Base-by-base conservation (phyloP, 306 rosid genomes). In the Inga leiocalycina region DNA sequence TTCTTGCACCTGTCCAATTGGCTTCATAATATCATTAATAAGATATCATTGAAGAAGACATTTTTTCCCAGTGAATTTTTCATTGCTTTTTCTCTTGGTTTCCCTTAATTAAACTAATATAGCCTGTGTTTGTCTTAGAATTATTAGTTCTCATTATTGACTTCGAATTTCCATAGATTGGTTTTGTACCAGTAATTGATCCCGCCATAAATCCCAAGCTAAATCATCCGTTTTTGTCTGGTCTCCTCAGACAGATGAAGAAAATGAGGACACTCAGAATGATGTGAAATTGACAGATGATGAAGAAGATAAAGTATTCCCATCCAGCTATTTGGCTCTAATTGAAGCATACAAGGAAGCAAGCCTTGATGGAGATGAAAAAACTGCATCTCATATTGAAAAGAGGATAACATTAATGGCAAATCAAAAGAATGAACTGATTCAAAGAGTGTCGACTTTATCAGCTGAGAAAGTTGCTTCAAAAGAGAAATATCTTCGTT, bases 311-410 rank as follows among this genome's bases (percentile, higher is more conserved):
- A 7, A 59, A 64, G 64, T 62, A 15, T 69, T 61, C 10, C 61
- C 82, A 83, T 83, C 85, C 22, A 84, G 84, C 77, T 88, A 94
- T 70, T 59, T 32, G 83, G 70, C 87, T 80, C 93, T 96, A 72
- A 49, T 91, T 68, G 76, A 86, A 81, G 84, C 87, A 79, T 96
- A 96, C 92, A 90, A 87, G 86, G 87, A 94, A 62, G 98, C 99
- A 35, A 48, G 89, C 67, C 87, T 89, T 49, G 79, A 80, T 19
- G 90, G 92, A 45, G 89, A 96, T 70, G 87, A 75, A 74, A 79
- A 77, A 76, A 79, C 85, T 30, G 74, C 79, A 76, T 87, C 91
- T 22, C 80, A 71, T 65, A 76, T 94, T 61, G 97, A 96, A 76
- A 89, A 86, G 65, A 88, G 59, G 72, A 80, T 94, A 52, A 75